These are phyloP conservation scores for Oehlia diaphana DNA, from an alignment of 192 early-diverging fungal genomes.

Conservation along the genomic window DNA sequence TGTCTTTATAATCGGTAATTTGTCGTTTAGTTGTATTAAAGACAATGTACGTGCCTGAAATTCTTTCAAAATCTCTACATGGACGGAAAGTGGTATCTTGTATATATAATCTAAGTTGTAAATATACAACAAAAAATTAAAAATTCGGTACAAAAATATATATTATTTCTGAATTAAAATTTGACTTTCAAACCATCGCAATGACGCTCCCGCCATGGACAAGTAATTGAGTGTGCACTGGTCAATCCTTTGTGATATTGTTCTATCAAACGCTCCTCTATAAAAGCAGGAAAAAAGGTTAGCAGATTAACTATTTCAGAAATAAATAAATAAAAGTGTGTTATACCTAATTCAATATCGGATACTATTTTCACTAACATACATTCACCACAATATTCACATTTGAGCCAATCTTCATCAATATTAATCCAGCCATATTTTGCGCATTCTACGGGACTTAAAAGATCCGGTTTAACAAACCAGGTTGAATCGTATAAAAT, in stretches of 20 bases:
- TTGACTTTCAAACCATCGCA: constrained; percentile 6
- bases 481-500: constrained; percentile 18
- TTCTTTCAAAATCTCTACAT: background rate
- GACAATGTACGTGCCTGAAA: background rate
- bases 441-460: constrained; percentile 23
- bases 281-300: background rate
- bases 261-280: constrained; percentile 1
- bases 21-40: constrained; percentile 12
- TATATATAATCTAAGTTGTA: constrained; percentile 10
- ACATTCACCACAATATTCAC: constrained; percentile 15
- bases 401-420: constrained; percentile 10
- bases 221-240: background rate
- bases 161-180: background rate
- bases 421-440: constrained; percentile 22
- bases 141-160: background rate
- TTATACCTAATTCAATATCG: background rate
- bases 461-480: constrained; percentile 13
- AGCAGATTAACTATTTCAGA: no score
- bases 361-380: constrained; percentile 2
- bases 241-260: constrained; percentile 12
- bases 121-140: background rate
- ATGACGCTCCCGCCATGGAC: constrained; percentile 22
- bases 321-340: background rate
- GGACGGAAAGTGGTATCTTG: background rate
- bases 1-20: constrained; percentile 16